These are phyloP conservation scores for Dendrobium catenatum DNA, from an alignment of 106 monocot species.

Conservation along the genomic window DNA sequence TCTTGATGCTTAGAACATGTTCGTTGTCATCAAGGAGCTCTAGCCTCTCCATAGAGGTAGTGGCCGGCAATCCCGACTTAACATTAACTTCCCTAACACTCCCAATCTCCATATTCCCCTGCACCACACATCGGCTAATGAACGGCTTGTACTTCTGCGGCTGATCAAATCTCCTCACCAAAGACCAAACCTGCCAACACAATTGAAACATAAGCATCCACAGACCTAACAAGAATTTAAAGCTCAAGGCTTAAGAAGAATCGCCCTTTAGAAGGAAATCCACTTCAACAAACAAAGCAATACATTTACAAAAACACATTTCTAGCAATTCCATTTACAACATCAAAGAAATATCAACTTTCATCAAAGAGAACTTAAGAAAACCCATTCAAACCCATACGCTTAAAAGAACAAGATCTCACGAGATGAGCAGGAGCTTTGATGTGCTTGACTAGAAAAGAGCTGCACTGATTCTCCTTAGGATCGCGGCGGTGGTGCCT, in stretches of 20 bases:
- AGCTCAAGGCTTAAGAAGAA: background rate
- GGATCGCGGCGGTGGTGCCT: constrained; percentile 37
- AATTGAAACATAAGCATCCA: background rate
- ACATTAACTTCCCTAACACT: constrained; percentile 83
- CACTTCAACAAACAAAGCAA: background rate
- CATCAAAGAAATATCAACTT: background rate
- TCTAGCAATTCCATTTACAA: background rate
- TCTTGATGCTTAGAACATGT: constrained; percentile 63
- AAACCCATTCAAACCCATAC: background rate
- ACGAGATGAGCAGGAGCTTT: constrained; percentile 44
- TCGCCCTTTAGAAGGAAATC: background rate
- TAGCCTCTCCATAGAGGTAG: constrained; percentile 77
- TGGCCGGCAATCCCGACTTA: constrained; percentile 81
- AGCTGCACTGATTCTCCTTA: constrained; percentile 42
- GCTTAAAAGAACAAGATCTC: background rate
- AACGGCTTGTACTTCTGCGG: constrained; percentile 71
- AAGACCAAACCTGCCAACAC: constrained; percentile 45
- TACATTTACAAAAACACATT: background rate
- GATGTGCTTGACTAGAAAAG: constrained; percentile 40
- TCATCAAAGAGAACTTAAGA: background rate
- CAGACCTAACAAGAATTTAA: background rate
- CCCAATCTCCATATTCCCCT: constrained; percentile 60
- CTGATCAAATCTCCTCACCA: constrained; percentile 59
- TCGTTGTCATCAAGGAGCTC: constrained; percentile 75
- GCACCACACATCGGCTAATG: constrained; percentile 59